These are phyloP conservation scores for Acanthamoeba polyphaga DNA, from an alignment of 208 protist species.

Conservation along the genomic window DNA sequence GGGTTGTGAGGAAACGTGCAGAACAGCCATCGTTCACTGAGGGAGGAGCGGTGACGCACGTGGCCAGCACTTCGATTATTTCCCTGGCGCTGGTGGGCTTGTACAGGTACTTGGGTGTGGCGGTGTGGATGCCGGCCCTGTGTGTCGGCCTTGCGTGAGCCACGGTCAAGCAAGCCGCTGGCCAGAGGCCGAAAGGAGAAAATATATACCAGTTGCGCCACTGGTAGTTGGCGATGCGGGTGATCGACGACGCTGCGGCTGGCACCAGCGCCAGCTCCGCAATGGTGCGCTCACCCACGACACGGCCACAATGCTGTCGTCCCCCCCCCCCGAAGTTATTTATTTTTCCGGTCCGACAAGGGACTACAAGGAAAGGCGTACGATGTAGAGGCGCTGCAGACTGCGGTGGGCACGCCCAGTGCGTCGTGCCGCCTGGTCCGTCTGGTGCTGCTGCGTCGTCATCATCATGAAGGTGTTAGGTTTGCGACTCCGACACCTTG, in stretches of 20 bases:
- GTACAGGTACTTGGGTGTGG: slow-evolving; percentile 18
- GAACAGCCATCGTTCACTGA: neutral
- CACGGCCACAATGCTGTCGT: neutral
- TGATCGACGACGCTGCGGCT: neutral
- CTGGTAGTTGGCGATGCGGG: neutral
- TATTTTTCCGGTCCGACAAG: neutral
- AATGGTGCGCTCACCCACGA: neutral
- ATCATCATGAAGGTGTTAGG: too few relatives aligned
- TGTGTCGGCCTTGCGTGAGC: neutral
- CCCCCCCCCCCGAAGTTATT: too few relatives aligned
- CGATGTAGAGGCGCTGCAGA: neutral
- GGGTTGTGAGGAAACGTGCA: neutral
- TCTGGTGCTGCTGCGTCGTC: too few relatives aligned
- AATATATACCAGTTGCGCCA: slow-evolving; percentile 16
- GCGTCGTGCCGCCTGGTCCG: neutral
- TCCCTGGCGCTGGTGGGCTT: slow-evolving; percentile 56
- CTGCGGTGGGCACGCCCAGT: neutral
- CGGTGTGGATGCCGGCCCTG: slow-evolving; percentile 58
- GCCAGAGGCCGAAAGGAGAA: neutral
- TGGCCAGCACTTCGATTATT: slow-evolving; percentile 44
- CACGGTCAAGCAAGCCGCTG: neutral
- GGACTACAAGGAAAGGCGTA: neutral
- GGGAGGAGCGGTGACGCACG: neutral
- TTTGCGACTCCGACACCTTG: too few relatives aligned
- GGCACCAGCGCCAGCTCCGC: too few relatives aligned